Evolutionary conservation across 257 asterid genomes (phyloP).

Genomic region (Galeopsis tetrahit): DNA sequence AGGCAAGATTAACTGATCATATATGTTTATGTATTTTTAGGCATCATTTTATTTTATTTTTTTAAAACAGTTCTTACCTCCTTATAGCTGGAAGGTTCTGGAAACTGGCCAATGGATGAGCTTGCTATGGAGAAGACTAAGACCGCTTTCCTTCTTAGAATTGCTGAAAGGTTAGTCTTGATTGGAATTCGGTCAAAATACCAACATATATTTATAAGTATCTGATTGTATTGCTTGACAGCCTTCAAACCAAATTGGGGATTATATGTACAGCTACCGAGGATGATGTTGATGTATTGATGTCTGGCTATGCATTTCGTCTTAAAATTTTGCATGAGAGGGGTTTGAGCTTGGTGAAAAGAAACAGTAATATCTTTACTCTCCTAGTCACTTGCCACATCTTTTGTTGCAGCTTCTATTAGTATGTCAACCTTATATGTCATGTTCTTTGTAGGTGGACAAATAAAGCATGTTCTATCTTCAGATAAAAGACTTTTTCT

Average conservation of each 20-base stretch:
- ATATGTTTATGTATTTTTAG: conserved; percentile 25
- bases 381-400: conserved; percentile 20
- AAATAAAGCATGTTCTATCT: conserved; percentile 61
- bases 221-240: conserved; percentile 48
- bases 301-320: conserved; percentile 97
- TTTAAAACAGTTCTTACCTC: conserved; percentile 31
- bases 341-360: conserved; percentile 70
- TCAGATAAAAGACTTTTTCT: conserved; percentile 74
- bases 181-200: conserved; percentile 28
- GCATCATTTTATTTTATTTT: conserved; percentile 19
- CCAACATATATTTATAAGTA: conserved; percentile 26
- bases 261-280: conserved; percentile 78
- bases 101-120: conserved; percentile 97
- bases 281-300: conserved; percentile 79
- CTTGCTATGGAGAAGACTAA: conserved; percentile 93
- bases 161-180: conserved; percentile 83
- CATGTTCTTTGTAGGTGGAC: conserved; percentile 44
- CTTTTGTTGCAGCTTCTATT: conserved; percentile 28
- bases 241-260: conserved; percentile 76
- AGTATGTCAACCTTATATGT: conserved; percentile 8
- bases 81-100: conserved; percentile 95
- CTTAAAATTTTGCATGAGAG: conserved; percentile 92
- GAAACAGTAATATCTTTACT: conserved; percentile 54
- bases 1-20: conserved; percentile 55
- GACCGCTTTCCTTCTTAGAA: conserved; percentile 87